These are phyloP conservation scores for Saxispiralis lemnorum DNA, from an alignment of 495 filamentous ascomycete genomes.

Conservation along the genomic window DNA sequence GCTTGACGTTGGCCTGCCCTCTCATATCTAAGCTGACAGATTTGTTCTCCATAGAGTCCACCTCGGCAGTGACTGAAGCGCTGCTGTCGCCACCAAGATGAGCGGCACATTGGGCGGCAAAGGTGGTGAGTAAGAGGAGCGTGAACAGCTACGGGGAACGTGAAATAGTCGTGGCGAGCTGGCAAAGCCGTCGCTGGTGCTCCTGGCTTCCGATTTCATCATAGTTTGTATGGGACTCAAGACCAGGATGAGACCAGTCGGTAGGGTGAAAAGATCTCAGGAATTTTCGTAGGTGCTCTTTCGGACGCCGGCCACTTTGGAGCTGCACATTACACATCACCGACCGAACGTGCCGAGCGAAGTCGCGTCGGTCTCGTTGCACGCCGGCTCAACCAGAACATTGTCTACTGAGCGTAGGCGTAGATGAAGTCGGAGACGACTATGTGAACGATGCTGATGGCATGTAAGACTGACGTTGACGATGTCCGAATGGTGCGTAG, in stretches of 20 bases:
- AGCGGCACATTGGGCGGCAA: no score
- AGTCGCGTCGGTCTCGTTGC: constrained; percentile 1
- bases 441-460: constrained; percentile 1
- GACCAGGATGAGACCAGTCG: neutral
- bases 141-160: no score
- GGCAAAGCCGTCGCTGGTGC: no score
- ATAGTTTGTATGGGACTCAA: neutral
- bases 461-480: constrained; percentile 6
- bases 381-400: constrained; percentile 5
- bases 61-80: no score
- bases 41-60: no score
- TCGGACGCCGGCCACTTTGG: neutral
- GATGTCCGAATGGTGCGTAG: constrained; percentile 6
- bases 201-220: neutral
- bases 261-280: neutral
- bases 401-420: constrained; percentile 6
- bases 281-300: neutral
- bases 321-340: constrained; percentile 2
- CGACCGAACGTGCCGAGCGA: constrained; percentile 4
- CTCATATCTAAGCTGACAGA: no score
- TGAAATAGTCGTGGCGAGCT: no score
- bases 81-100: no score
- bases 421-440: constrained; percentile 9
- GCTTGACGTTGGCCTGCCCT: no score
- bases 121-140: no score